phyloP scores from a whole-genome alignment of 2,329 filamentous ascomycete genomes.

The Fusarium buxicola region DNA sequence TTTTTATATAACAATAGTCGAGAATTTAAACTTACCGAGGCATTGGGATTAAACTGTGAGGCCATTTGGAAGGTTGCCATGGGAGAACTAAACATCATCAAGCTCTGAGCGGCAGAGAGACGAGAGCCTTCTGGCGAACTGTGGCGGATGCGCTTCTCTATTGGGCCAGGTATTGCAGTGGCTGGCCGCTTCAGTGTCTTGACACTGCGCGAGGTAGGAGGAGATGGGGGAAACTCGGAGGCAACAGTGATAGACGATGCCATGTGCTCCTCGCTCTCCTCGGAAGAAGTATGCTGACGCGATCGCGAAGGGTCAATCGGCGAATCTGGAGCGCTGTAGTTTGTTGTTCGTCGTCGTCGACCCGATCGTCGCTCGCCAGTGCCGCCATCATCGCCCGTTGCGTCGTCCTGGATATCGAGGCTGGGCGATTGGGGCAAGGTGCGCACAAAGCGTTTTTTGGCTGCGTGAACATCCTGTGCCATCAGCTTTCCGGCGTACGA shows the following conservation, averaged over 20 bases:
- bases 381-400: constrained; percentile 26
- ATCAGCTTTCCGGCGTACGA: constrained; percentile 47
- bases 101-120: constrained; percentile 44
- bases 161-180: constrained; percentile 32
- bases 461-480: constrained; percentile 46
- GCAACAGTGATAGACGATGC: constrained; percentile 45
- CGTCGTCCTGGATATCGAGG: constrained; percentile 35
- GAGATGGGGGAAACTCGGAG: constrained; percentile 42
- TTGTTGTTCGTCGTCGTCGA: constrained; percentile 34
- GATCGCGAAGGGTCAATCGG: constrained; percentile 31
- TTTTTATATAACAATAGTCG: background rate
- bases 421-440: constrained; percentile 36
- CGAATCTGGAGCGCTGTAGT: constrained; percentile 38
- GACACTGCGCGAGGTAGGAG: constrained; percentile 39
- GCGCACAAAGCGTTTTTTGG: constrained; percentile 46
- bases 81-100: constrained; percentile 47
- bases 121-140: constrained; percentile 45
- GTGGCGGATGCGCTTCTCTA: constrained; percentile 43
- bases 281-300: constrained; percentile 36
- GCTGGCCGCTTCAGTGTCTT: constrained; percentile 40
- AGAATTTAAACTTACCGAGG: constrained; percentile 27
- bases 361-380: constrained; percentile 40
- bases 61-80: constrained; percentile 47
- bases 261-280: constrained; percentile 43
- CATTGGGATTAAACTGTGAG: constrained; percentile 31